phyloP scores from a whole-genome alignment of 2,329 filamentous ascomycete genomes.

The Penicillium thymicola region DNA sequence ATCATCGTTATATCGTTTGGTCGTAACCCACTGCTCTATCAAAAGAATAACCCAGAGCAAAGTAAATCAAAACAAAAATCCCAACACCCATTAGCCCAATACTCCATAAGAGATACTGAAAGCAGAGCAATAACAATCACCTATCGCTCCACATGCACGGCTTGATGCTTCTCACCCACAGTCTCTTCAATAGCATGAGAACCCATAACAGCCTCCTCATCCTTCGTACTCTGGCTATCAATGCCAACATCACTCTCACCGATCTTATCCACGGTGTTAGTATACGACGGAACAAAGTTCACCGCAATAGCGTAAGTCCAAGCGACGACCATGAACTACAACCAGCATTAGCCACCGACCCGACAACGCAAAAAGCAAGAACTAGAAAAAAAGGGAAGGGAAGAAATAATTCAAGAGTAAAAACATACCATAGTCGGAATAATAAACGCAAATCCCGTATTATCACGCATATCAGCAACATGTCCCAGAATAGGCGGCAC shows the following conservation, averaged over 20 bases:
- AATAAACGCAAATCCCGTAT: constrained; percentile 62
- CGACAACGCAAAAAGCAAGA: constrained; percentile 31
- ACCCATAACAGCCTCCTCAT: constrained; percentile 28
- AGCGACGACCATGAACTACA: constrained; percentile 54
- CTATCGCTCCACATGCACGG: constrained; percentile 13
- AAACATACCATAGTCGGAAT: constrained; percentile 56
- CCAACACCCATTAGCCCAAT: neutral
- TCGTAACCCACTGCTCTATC: neutral
- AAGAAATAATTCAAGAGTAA: constrained; percentile 12
- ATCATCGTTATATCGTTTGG: neutral
- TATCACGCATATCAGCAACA: constrained; percentile 61
- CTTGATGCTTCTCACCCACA: constrained; percentile 13
- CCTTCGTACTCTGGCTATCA: constrained; percentile 18
- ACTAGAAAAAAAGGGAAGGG: neutral
- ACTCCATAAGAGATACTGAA: neutral
- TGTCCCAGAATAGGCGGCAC: constrained; percentile 70
- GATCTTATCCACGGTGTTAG: constrained; percentile 58
- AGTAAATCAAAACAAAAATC: neutral
- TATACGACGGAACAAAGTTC: constrained; percentile 66
- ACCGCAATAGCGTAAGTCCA: constrained; percentile 58
- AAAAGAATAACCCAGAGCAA: neutral
- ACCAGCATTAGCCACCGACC: neutral
- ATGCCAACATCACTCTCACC: constrained; percentile 47
- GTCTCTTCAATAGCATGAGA: constrained; percentile 25
- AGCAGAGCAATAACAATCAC: neutral